Evolutionary conservation across 192 early-diverging fungal species (phyloP).

Genomic region (Coemansia umbellata): DNA sequence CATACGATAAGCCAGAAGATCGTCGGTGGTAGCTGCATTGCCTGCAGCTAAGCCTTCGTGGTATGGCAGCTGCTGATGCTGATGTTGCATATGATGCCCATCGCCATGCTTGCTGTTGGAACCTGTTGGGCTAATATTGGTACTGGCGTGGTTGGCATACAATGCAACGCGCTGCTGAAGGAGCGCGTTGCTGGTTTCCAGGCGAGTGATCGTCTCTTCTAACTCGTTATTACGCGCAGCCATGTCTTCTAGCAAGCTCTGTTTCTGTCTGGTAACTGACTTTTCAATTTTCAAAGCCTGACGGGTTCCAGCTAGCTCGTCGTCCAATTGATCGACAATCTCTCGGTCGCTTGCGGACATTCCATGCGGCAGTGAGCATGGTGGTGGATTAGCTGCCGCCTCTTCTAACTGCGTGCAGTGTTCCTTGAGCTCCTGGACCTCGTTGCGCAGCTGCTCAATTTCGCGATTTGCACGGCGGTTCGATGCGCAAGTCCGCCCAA

Average conservation of each 20-base stretch:
- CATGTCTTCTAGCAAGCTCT: conserved; percentile 14
- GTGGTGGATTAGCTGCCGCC: conserved; percentile 10
- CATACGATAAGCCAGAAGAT: conserved; percentile 12
- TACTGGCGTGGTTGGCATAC: background rate
- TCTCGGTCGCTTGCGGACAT: conserved; percentile 11
- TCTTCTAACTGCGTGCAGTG: conserved; percentile 11
- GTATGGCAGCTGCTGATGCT: background rate
- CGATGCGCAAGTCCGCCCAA: conserved; percentile 36
- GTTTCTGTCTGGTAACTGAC: conserved; percentile 7
- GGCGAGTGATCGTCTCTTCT: conserved; percentile 23
- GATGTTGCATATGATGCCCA: background rate
- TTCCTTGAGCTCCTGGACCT: conserved; percentile 10
- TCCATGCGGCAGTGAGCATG: conserved; percentile 17
- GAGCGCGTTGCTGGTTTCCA: conserved; percentile 16
- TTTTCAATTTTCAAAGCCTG: conserved; percentile 8
- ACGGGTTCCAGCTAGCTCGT: conserved; percentile 2
- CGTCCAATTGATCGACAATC: conserved; percentile 2
- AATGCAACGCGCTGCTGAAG: conserved; percentile 12
- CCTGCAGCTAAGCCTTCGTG: background rate
- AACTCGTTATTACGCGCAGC: conserved; percentile 19
- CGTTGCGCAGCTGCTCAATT: conserved; percentile 16
- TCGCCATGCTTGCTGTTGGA: background rate
- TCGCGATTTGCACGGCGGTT: conserved; percentile 41
- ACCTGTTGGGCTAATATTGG: background rate
- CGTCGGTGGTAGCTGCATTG: background rate